Base-by-base conservation (phyloP, 2,329 filamentous ascomycete genomes). In the Xylariaceae sp. region DNA sequence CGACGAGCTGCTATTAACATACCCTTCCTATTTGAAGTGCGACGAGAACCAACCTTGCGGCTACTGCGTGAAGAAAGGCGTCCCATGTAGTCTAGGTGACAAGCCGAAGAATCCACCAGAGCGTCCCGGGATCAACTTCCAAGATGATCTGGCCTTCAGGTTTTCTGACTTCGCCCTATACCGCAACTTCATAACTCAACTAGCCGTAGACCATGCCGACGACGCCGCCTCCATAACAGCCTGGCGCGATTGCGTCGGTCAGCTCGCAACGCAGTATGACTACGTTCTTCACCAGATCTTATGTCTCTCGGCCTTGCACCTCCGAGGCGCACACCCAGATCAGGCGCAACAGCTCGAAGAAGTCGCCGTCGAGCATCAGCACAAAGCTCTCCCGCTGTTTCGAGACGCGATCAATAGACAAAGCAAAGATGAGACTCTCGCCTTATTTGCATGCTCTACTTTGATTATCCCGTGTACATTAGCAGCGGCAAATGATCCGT, bases 201-300 rank as follows among this genome's bases (percentile, higher is more conserved):
- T 50, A 17, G 48, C 53, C 2, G 17, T 49, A 17, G 48, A 45
- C 10, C 54, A 57, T 11, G 50, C 53, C 12, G 55, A 58, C 41
- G 53, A 57, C 19, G 44, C 37, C 16, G 39, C 46, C 2, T 45
- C 49, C 2, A 21, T 43, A 11, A 38, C 41, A 2, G 50, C 56
- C 11, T 61, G 54, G 55, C 45, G 42, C 3, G 52, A 54, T 20
- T 19, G 20, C 14, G 46, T 61, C 7, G 41, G 50, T 2, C 50
- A 51, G 8, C 42, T 61, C 22, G 56, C 56, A 6, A 53, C 53
- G 8, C 40, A 45, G 27, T 38, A 57, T 32, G 50, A 47, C 1
- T 60, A 53, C 36, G 54, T 61, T 7, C 44, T 61, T 14, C 58
- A 60, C 34, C 48, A 58, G 38, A 27, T 58, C 20, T 52, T 59